Base-by-base conservation (phyloP, 2,329 filamentous ascomycete genomes). In the Pyricularia sp. region DNA sequence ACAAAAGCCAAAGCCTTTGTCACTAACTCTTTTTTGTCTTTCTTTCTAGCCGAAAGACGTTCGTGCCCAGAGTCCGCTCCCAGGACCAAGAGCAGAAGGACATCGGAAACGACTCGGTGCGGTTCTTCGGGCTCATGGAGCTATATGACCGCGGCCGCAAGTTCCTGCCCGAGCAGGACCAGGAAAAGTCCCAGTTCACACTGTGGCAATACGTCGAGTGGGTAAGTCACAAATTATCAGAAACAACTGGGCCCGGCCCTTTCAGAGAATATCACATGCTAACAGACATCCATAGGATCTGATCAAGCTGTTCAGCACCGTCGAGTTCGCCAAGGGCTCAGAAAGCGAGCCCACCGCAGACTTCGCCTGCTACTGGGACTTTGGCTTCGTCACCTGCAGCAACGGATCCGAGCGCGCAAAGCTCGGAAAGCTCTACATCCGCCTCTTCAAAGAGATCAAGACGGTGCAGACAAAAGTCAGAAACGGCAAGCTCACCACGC, bases 1-100 rank as follows among this genome's bases (percentile, higher is more conserved):
- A n/a, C 6, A 5, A 50, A n/a, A n/a, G n/a, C n/a, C n/a, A n/a
- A n/a, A n/a, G n/a, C 1, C 20, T 30, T 7, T 1, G 3, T 3
- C 4, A 7, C 12, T 26, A 28, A 63, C 59, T 28, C 25, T 17
- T 3, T 1, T 17, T 14, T n/a, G n/a, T n/a, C n/a, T n/a, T 4
- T 26, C 25, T 30, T 28, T 17, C 4, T 12, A 63, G 59, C 59
- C 59, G 59, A 17, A 63, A 20, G 11, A 63, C 59, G 26, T 63
- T 63, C 25, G 59, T 5, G 12, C 59, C 23, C 23, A 26, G 59
- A 17, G 59, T 63, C 59, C 3, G 23, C n/a, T 26, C 59, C 59
- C 10, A 2, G 12, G 26, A 63, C 25, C 26, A 26, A 10, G 59
- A 14, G 4, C 59, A 63, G 12, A 6, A 17, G 10, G 59, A 63